A percentile compares a stretch with the other conserved stretches of the same genome.
phyloP scores from a whole-genome alignment of 169 alveolate genomes.

The Eimeria falciformis region DNA sequence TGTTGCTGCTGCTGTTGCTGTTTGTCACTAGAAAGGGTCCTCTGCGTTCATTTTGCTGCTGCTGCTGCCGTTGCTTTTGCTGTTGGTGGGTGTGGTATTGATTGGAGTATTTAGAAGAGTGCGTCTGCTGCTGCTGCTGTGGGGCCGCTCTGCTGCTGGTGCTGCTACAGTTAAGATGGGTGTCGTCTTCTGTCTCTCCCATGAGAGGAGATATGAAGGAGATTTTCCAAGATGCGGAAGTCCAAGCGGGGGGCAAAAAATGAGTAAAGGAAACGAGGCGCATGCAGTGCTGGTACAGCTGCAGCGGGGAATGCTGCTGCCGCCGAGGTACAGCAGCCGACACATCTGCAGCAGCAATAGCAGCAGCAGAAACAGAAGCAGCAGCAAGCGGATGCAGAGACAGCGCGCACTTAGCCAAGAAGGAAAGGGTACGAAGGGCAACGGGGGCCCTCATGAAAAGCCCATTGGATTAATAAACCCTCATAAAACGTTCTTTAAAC shows the following conservation, averaged over 20 bases:
- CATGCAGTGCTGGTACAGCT: slow-evolving; percentile 52
- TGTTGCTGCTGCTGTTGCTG: slow-evolving; percentile 13
- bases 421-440: neutral
- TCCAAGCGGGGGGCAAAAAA: slow-evolving; percentile 65
- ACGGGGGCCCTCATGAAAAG: neutral
- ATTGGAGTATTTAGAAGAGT: neutral
- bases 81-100: neutral
- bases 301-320: slow-evolving; percentile 38
- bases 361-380: slow-evolving; percentile 16
- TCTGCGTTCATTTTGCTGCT: slow-evolving; percentile 2
- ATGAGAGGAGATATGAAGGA: neutral
- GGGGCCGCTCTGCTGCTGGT: neutral
- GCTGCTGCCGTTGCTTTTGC: neutral
- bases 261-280: slow-evolving; percentile 51
- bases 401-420: neutral
- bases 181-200: slow-evolving; percentile 15
- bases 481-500: too few species aligned
- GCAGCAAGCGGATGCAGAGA: neutral
- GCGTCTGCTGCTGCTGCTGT: slow-evolving; percentile 8
- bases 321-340: slow-evolving; percentile 20
- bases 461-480: too few species aligned
- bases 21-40: neutral
- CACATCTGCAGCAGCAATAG: slow-evolving; percentile 20
- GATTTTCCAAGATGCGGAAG: neutral
- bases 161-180: neutral